A percentile compares a stretch with the other conserved stretches of the same genome.
Evolutionary conservation across 352 stramenopile species (phyloP).

Genomic region (Aphanomyces euteiches): DNA sequence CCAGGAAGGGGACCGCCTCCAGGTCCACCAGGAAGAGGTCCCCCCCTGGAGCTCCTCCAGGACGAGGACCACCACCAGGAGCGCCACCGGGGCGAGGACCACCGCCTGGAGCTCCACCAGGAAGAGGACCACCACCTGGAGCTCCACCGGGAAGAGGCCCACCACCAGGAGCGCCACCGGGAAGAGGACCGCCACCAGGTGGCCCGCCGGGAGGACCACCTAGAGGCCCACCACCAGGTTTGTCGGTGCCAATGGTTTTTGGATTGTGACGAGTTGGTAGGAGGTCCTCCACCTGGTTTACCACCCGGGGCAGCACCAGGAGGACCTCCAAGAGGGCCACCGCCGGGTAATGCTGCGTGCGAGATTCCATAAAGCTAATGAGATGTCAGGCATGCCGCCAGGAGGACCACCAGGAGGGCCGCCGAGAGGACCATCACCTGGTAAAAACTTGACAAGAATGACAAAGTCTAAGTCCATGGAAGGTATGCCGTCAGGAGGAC

Average conservation of each 20-base stretch:
- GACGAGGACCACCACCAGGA: slow-evolving; percentile 31
- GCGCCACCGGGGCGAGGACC: slow-evolving; percentile 9
- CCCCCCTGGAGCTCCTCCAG: slow-evolving; percentile 33
- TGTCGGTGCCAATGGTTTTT: too few species aligned
- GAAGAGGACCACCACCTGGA: slow-evolving; percentile 39
- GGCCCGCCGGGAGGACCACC: slow-evolving; percentile 34
- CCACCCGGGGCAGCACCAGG: slow-evolving; percentile 27
- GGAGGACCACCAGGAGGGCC: slow-evolving; percentile 18
- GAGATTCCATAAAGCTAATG: too few species aligned
- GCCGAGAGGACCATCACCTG: slow-evolving; percentile 18
- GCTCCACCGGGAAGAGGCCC: slow-evolving; percentile 36
- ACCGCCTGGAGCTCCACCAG: slow-evolving; percentile 33
- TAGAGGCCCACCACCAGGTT: slow-evolving; percentile 30
- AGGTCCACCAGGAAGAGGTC: slow-evolving; percentile 33
- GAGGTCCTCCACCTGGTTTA: slow-evolving; percentile 35
- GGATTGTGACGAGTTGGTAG: background rate
- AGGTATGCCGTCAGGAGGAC: too few species aligned
- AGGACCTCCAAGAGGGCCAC: slow-evolving; percentile 35
- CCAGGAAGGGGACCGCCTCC: slow-evolving; percentile 22
- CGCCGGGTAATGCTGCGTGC: slow-evolving; percentile 45
- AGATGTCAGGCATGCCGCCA: slow-evolving; percentile 26
- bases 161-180: slow-evolving; percentile 34
- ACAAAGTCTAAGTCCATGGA: too few species aligned
- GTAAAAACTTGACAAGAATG: background rate
- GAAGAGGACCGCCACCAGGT: slow-evolving; percentile 42